Conservation (phyloP, 306 rosid species). For the Vachellia collinsii region DNA sequence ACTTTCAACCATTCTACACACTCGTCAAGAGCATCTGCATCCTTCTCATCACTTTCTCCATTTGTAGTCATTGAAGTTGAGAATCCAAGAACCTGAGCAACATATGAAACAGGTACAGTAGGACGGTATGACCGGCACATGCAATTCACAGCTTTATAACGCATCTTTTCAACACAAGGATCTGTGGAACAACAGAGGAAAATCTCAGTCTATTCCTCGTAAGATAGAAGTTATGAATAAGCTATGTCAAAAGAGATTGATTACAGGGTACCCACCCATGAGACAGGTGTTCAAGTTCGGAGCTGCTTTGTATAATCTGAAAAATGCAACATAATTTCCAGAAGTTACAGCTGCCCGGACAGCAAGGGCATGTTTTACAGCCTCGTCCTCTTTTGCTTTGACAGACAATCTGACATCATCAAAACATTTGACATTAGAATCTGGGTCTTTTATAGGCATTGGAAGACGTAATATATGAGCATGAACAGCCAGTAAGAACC, state of each 20-base stretch:
- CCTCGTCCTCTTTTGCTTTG: constrained; percentile 75
- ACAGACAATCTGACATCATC: constrained; percentile 63
- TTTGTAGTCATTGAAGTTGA: constrained; percentile 37
- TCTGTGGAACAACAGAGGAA: constrained; percentile 52
- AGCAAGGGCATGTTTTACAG: constrained; percentile 92
- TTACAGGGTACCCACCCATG: constrained; percentile 68
- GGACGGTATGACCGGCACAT: constrained; percentile 98
- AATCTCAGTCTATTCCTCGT: not conserved
- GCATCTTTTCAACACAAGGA: constrained; percentile 91
- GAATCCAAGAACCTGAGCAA: constrained; percentile 88
- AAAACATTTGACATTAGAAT: constrained; percentile 37
- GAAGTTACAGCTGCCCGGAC: constrained; percentile 94
- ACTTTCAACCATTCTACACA: constrained; percentile 94
- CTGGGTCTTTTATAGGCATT: not conserved
- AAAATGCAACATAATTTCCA: constrained; percentile 82
- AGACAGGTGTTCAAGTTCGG: constrained; percentile 87
- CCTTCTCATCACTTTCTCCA: constrained; percentile 61
- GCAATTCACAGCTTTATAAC: constrained; percentile 87
- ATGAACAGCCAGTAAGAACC: constrained; percentile 1
- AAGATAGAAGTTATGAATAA: constrained; percentile 16
- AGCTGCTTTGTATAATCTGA: constrained; percentile 88
- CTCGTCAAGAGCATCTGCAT: constrained; percentile 70
- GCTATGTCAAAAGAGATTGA: not conserved
- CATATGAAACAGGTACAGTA: constrained; percentile 71
- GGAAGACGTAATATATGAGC: not conserved